Percentiles rank a stretch among this genome's conserved stretches.
phyloP scores from a whole-genome alignment of 306 rosid genomes.

The Citrullus colocynthis region DNA sequence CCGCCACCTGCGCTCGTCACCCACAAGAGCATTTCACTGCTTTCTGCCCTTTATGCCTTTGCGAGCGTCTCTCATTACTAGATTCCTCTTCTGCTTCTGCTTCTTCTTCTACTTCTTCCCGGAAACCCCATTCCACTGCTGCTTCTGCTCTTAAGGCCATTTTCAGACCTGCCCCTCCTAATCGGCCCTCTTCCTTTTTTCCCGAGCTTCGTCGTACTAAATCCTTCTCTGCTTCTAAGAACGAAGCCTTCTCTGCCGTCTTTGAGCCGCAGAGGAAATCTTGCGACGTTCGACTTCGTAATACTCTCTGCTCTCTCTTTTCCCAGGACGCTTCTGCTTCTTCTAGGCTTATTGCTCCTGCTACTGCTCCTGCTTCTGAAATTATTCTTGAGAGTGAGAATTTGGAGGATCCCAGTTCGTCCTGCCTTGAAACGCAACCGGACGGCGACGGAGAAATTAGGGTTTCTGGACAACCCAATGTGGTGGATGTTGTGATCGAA shows the following conservation, averaged over 20 bases:
- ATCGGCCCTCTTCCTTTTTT: constrained; percentile 28
- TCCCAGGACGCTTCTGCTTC: constrained; percentile 23
- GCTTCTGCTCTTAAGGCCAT: constrained; percentile 83
- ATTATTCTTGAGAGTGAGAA: constrained; percentile 19
- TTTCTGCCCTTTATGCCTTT: constrained; percentile 96
- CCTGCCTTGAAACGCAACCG: constrained; percentile 31
- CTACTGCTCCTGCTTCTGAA: neutral
- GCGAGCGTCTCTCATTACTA: constrained; percentile 87
- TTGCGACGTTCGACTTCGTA: constrained; percentile 86
- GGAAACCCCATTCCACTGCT: constrained; percentile 57
- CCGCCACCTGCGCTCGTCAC: constrained; percentile 69
- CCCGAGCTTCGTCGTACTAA: constrained; percentile 95
- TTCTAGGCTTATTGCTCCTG: neutral
- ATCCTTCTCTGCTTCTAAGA: constrained; percentile 88
- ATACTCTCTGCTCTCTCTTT: constrained; percentile 56
- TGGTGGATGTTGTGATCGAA: constrained; percentile 24
- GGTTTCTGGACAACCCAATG: constrained; percentile 30
- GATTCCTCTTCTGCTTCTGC: constrained; percentile 34
- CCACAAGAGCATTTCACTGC: constrained; percentile 80
- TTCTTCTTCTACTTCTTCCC: constrained; percentile 26
- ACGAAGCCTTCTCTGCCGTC: constrained; percentile 58
- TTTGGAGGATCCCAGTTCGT: constrained; percentile 17
- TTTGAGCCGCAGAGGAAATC: constrained; percentile 89
- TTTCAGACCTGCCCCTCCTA: constrained; percentile 38
- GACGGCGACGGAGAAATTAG: constrained; percentile 36